Evolutionary conservation across 169 alveolate genomes (phyloP), one percentile per base, ranked within the genome.

Genomic region (Cyclospora cayetanensis): DNA sequence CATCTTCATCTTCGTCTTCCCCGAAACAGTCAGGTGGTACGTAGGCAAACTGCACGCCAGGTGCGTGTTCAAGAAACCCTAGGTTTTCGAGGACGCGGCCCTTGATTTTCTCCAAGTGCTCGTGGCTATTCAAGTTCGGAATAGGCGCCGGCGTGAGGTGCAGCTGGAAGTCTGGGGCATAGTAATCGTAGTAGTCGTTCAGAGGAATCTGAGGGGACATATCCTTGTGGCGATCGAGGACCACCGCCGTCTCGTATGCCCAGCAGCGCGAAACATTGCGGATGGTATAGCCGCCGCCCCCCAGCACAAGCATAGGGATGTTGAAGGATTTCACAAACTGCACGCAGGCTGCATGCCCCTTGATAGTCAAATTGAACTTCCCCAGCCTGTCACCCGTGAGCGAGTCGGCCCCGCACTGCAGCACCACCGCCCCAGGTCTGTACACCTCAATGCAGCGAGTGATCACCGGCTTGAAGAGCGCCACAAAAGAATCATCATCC

Each of bases 371-470:
- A 93, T 98, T 98, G 95, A 98, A 99, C 55, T 99, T 96, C 0
- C 99, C 99, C 70, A 99, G 96, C 86, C 99, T 93, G 91, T 98
- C 99, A 11, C 98, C 99, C 31, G 99, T 77, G 68, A 97, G 95
- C 7, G 99, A 98, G 93, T 99, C 99, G 0, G 99, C 99, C 35
- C 99, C 99, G 94, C 99, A 98, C 94, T 99, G 99, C 68, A 99
- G 91, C 27, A 99, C 99, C 0, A 99, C 97, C 0, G 99, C 99
- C 35, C 99, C 99, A 0, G 99, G 99, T 41, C 98, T 96, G 93
- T 97, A 99, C 39, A 96, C 96, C 65, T 98, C 99, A 35, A 98
- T 98, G 55, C 99, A 99, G 93, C 97, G 96, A 50, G 97, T 74
- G 37, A 98, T 96, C n/a, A 98, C 97, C 7, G 97, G 98, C 94